Conservation (phyloP, 2,329 filamentous ascomycete genomes). For the Aotearoamyces nothofagi region DNA sequence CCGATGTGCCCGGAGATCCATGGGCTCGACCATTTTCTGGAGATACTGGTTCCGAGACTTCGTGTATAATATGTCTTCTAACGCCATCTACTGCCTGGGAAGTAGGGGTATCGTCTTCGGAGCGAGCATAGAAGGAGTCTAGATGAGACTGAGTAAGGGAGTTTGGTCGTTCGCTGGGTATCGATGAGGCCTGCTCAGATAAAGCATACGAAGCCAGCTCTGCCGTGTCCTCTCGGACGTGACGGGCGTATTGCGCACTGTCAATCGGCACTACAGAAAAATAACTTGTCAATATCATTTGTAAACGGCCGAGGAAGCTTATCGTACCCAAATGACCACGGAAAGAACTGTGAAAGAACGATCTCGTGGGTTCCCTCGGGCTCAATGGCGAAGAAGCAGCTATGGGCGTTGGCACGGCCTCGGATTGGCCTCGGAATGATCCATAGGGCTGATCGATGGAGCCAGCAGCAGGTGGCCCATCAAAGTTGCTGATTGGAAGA, state of each 20-base stretch:
- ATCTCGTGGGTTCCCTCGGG: slow-evolving; percentile 53
- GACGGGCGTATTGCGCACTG: slow-evolving; percentile 58
- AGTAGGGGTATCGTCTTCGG: slow-evolving; percentile 11
- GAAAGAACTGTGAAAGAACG: slow-evolving; percentile 53
- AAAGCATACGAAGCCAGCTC: slow-evolving; percentile 75
- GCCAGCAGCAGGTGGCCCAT: too few species aligned
- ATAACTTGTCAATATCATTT: slow-evolving; percentile 6
- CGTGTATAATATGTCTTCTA: slow-evolving; percentile 37
- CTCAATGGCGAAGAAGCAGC: slow-evolving; percentile 8
- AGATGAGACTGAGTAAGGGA: slow-evolving; percentile 7
- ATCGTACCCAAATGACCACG: slow-evolving; percentile 40
- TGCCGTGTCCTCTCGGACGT: slow-evolving; percentile 73
- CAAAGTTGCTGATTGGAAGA: too few species aligned
- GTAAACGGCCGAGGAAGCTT: background rate
- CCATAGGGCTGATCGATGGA: background rate
- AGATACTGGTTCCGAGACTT: slow-evolving; percentile 43
- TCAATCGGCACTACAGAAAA: slow-evolving; percentile 37
- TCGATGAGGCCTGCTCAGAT: slow-evolving; percentile 34
- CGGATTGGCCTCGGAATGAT: background rate
- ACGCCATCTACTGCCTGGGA: slow-evolving; percentile 11
- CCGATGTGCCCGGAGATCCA: slow-evolving; percentile 25
- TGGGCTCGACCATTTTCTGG: slow-evolving; percentile 23
- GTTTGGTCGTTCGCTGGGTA: slow-evolving; percentile 6
- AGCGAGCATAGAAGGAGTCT: slow-evolving; percentile 16
- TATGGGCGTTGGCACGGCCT: background rate